A percentile compares a stretch with the other conserved stretches of the same genome.
These are phyloP conservation scores for Ceratorhiza oryzae-sativae DNA, from an alignment of 1,284 basidiomycete genomes.

Conservation along the genomic window DNA sequence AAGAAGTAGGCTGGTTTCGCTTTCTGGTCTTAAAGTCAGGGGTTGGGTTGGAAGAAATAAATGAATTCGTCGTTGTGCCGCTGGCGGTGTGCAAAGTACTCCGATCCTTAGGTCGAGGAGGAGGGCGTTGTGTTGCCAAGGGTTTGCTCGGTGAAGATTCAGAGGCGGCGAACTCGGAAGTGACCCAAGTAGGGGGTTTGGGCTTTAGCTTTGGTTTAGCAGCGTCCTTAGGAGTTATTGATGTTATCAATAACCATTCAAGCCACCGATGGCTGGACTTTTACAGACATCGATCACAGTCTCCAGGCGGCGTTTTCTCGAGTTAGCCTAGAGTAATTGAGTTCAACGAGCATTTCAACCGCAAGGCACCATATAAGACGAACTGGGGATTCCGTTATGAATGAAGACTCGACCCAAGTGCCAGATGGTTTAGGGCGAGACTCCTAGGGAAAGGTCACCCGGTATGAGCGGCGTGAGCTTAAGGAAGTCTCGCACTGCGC, in stretches of 20 bases:
- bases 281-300: constrained; percentile 1
- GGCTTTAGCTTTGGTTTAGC: constrained; percentile 7
- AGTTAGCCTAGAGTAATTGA: neutral
- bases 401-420: constrained; percentile 32
- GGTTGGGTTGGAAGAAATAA: constrained; percentile 9
- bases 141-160: constrained; percentile 12
- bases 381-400: constrained; percentile 22
- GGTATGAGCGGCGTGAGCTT: neutral
- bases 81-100: neutral
- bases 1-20: neutral
- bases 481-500: neutral
- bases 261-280: neutral
- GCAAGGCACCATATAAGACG: constrained; percentile 2
- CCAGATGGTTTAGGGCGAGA: constrained; percentile 2
- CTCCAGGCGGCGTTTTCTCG: constrained; percentile 23
- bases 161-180: constrained; percentile 15
- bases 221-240: neutral
- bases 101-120: constrained; percentile 15
- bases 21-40: constrained; percentile 20
- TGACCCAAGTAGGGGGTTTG: constrained; percentile 23
- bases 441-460: neutral
- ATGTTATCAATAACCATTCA: neutral
- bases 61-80: neutral
- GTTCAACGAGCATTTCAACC: neutral
- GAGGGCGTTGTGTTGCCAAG: neutral